phyloP scores from a whole-genome alignment of 768 basidiomycete species.

The Tephrocybe sp. region DNA sequence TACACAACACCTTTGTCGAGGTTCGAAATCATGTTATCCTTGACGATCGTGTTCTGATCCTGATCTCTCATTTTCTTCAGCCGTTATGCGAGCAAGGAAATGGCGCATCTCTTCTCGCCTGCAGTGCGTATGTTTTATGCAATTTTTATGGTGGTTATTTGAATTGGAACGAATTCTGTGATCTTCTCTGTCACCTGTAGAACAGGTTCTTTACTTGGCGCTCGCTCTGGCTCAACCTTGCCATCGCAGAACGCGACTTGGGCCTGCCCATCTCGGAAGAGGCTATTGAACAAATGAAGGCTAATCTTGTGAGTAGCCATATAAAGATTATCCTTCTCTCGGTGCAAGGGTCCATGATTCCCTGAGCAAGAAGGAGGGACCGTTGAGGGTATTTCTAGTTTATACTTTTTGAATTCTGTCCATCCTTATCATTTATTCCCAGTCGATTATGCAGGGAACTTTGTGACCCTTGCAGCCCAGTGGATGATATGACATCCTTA shows the following conservation, averaged over 20 bases:
- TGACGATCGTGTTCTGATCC: conserved; percentile 4
- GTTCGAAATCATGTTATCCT: conserved; percentile 33
- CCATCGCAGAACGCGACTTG: conserved; percentile 93
- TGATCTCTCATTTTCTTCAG: conserved; percentile 38
- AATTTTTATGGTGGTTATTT: neutral
- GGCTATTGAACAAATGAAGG: conserved; percentile 92
- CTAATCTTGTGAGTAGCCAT: conserved; percentile 69
- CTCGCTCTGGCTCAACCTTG: conserved; percentile 92
- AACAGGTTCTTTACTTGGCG: conserved; percentile 96
- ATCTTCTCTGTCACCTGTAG: conserved; percentile 36
- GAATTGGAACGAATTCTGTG: neutral
- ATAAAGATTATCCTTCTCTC: neutral
- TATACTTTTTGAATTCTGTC: too few relatives aligned
- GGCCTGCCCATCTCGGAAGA: conserved; percentile 87
- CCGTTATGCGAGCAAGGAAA: conserved; percentile 99
- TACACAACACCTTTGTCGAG: conserved; percentile 84
- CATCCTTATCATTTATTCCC: too few relatives aligned
- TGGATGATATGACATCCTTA: neutral
- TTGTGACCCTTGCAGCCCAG: too few relatives aligned
- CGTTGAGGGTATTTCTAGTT: too few relatives aligned
- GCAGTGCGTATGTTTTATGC: conserved; percentile 50
- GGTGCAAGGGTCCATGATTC: too few relatives aligned
- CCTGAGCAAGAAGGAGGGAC: too few relatives aligned
- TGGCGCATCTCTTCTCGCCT: conserved; percentile 95
- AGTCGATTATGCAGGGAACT: too few relatives aligned